phyloP scores from a whole-genome alignment of 345 rosid genomes.

The Ceriops decandra region DNA sequence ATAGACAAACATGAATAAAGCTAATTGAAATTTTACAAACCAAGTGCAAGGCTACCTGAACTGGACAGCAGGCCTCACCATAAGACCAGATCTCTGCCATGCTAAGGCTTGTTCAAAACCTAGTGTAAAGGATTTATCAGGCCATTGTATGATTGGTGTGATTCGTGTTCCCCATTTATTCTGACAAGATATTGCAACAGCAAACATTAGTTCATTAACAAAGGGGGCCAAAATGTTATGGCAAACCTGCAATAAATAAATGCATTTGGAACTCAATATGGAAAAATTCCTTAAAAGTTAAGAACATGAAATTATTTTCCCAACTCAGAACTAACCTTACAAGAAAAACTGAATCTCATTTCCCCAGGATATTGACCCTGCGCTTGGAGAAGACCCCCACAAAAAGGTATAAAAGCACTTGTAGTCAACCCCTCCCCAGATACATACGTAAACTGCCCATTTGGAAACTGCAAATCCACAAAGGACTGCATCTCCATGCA shows the following conservation, averaged over 20 bases:
- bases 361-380: slow-evolving; percentile 98
- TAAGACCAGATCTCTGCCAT: slow-evolving; percentile 90
- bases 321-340: slow-evolving; percentile 50
- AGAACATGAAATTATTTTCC: too few relatives aligned
- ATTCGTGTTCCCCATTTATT: slow-evolving; percentile 85
- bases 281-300: background rate
- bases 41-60: slow-evolving; percentile 47
- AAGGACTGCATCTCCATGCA: slow-evolving; percentile 57
- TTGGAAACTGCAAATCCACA: slow-evolving; percentile 89
- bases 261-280: background rate
- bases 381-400: slow-evolving; percentile 93
- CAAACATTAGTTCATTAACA: slow-evolving; percentile 10
- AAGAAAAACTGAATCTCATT: slow-evolving; percentile 89
- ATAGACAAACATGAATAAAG: background rate
- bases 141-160: slow-evolving; percentile 86
- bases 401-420: slow-evolving; percentile 79
- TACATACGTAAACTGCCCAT: slow-evolving; percentile 85
- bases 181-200: slow-evolving; percentile 35
- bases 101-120: slow-evolving; percentile 79
- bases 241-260: slow-evolving; percentile 2
- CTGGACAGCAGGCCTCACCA: slow-evolving; percentile 79
- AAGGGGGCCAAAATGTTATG: background rate
- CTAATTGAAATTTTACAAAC: background rate
- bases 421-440: slow-evolving; percentile 91
- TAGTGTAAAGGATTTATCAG: slow-evolving; percentile 76